These are phyloP conservation scores for Polytrichum commune DNA, from an alignment of 225 moss, liverwort and hornwort species.

Conservation along the genomic window DNA sequence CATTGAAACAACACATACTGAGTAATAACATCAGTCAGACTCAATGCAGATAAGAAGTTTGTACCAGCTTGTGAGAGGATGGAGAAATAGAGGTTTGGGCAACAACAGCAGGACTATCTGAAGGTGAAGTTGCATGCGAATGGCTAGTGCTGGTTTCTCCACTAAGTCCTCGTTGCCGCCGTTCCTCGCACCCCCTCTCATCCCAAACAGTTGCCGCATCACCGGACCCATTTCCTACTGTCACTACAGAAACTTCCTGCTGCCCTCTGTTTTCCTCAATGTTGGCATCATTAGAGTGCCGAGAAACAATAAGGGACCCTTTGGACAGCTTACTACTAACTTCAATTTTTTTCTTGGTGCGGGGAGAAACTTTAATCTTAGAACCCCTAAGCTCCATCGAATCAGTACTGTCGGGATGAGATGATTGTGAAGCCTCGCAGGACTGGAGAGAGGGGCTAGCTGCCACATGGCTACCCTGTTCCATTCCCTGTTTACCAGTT, in stretches of 20 bases:
- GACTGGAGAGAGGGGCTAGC: constrained; percentile 34
- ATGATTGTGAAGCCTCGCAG: constrained; percentile 28
- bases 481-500: constrained; percentile 45
- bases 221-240: constrained; percentile 30
- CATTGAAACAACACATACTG: too few relatives aligned
- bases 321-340: constrained; percentile 20
- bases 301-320: constrained; percentile 13
- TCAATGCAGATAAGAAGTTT: background rate
- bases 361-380: constrained; percentile 15
- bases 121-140: constrained; percentile 38
- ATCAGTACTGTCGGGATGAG: constrained; percentile 28
- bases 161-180: constrained; percentile 53
- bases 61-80: constrained; percentile 42
- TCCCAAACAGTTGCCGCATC: constrained; percentile 38
- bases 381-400: constrained; percentile 16
- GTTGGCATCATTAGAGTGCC: constrained; percentile 25
- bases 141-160: constrained; percentile 66
- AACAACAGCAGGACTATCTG: constrained; percentile 42
- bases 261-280: constrained; percentile 33
- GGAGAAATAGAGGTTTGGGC: constrained; percentile 23
- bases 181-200: constrained; percentile 52
- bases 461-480: constrained; percentile 37
- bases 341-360: constrained; percentile 23
- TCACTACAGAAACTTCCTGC: constrained; percentile 19
- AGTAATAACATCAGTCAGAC: too few relatives aligned